phyloP scores from a whole-genome alignment of 352 stramenopile genomes.

The Pythium periplocum region DNA sequence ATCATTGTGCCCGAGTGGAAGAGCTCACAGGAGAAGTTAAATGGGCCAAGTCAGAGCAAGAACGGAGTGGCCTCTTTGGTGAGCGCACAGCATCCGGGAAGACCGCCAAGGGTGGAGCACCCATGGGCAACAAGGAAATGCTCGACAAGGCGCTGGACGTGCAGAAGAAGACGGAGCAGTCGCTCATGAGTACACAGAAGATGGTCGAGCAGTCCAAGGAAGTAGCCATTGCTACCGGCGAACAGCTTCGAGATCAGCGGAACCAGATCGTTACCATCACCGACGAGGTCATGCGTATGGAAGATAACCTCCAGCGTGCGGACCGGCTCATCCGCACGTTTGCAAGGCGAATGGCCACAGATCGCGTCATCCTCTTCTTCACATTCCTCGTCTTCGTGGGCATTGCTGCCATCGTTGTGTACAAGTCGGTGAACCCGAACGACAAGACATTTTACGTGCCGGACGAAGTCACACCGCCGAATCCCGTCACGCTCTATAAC shows the following conservation, averaged over 20 bases:
- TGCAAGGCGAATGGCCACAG: constrained; percentile 73
- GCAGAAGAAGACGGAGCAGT: constrained; percentile 83
- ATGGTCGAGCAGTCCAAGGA: constrained; percentile 86
- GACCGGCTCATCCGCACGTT: constrained; percentile 82
- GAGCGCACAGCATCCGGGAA: constrained; percentile 35
- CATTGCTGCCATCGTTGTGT: constrained; percentile 79
- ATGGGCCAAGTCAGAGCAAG: constrained; percentile 75
- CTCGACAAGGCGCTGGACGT: constrained; percentile 72
- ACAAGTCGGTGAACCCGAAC: constrained; percentile 72
- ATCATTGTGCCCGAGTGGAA: constrained; percentile 71
- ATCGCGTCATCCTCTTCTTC: constrained; percentile 77
- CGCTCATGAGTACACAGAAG: constrained; percentile 77
- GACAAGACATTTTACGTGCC: constrained; percentile 82
- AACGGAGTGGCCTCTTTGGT: constrained; percentile 72
- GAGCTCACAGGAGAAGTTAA: constrained; percentile 76
- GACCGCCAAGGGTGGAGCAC: constrained; percentile 15
- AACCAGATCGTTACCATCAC: constrained; percentile 87
- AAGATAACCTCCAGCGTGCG: constrained; percentile 70
- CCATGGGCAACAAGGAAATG: constrained; percentile 67
- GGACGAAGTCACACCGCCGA: constrained; percentile 77
- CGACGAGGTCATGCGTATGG: constrained; percentile 84
- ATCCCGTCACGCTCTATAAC: constrained; percentile 72
- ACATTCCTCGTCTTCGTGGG: constrained; percentile 74
- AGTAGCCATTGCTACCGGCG: constrained; percentile 70
- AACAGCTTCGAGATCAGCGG: constrained; percentile 71